These are phyloP conservation scores for Candolleomyces eurysporus DNA, from an alignment of 768 basidiomycete species.

Conservation along the genomic window DNA sequence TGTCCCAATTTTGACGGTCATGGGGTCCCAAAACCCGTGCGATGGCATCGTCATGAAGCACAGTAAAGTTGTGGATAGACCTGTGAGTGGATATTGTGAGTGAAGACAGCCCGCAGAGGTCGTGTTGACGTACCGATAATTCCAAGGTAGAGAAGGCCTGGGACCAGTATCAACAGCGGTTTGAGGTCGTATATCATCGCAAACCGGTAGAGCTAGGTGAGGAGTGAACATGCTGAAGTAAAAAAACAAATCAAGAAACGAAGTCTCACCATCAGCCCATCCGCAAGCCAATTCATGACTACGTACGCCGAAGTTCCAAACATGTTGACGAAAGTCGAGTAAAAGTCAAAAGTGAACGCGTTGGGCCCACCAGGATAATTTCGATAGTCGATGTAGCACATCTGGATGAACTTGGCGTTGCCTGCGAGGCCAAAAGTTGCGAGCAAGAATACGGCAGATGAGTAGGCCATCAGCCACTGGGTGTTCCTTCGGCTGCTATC, in stretches of 20 bases:
- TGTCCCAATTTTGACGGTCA: constrained; percentile 27
- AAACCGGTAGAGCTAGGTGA: constrained; percentile 12
- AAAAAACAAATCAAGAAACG: neutral
- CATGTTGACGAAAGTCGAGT: constrained; percentile 11
- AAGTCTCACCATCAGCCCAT: constrained; percentile 14
- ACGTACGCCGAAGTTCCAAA: constrained; percentile 12
- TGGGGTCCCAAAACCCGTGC: constrained; percentile 13
- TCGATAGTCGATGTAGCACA: constrained; percentile 19
- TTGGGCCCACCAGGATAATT: constrained; percentile 17
- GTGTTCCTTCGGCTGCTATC: neutral
- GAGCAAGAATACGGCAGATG: constrained; percentile 17
- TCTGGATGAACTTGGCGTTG: constrained; percentile 17
- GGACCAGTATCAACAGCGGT: constrained; percentile 2
- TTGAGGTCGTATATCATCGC: constrained; percentile 10
- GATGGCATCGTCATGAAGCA: constrained; percentile 6
- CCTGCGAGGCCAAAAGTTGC: constrained; percentile 17
- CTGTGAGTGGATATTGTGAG: neutral
- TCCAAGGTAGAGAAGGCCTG: constrained; percentile 9
- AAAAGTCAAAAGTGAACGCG: constrained; percentile 6
- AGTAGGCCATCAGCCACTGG: constrained; percentile 14
- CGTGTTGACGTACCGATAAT: constrained; percentile 10
- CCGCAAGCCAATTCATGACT: constrained; percentile 18
- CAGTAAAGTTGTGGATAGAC: constrained; percentile 9
- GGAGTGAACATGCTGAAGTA: neutral
- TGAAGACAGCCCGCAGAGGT: neutral